Percentiles rank a stretch among this genome's conserved stretches.
phyloP scores from a whole-genome alignment of 2,329 filamentous ascomycete species.

The Ceratocystis alfenasii region DNA sequence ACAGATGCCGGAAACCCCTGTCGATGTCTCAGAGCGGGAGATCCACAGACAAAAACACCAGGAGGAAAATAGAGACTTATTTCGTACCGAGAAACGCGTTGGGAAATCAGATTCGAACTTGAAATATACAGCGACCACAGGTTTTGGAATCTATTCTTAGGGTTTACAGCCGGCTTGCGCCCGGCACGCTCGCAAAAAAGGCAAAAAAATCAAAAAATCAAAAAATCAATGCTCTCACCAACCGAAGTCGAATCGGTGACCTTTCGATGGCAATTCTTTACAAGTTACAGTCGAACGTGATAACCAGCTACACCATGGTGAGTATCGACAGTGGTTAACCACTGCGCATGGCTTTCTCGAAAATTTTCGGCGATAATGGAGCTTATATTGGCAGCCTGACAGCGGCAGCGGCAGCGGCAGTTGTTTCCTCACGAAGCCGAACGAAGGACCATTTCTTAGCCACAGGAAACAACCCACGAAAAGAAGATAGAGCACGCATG shows the following conservation, averaged over 20 bases:
- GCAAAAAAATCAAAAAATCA: constrained; percentile 14
- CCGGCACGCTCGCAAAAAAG: background rate
- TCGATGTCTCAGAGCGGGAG: background rate
- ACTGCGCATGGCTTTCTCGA: constrained; percentile 17
- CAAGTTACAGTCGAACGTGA: constrained; percentile 21
- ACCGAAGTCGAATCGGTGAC: constrained; percentile 17
- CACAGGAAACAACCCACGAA: no score
- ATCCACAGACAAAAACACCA: background rate
- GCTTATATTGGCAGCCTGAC: background rate
- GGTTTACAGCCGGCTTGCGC: background rate
- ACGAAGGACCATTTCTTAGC: no score
- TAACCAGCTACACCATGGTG: constrained; percentile 22
- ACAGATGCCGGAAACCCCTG: constrained; percentile 27
- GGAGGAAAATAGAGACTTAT: background rate
- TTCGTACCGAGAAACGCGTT: background rate
- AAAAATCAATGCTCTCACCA: constrained; percentile 22
- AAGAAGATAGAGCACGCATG: no score
- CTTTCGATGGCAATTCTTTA: background rate
- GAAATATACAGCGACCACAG: background rate
- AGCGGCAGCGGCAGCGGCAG: background rate
- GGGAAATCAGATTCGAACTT: background rate
- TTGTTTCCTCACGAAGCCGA: background rate
- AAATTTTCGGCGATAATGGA: background rate
- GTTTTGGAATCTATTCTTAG: background rate
- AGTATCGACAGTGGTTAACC: constrained; percentile 19